Base-by-base conservation (phyloP, 768 basidiomycete genomes). In the Candolleomyces eurysporus region DNA sequence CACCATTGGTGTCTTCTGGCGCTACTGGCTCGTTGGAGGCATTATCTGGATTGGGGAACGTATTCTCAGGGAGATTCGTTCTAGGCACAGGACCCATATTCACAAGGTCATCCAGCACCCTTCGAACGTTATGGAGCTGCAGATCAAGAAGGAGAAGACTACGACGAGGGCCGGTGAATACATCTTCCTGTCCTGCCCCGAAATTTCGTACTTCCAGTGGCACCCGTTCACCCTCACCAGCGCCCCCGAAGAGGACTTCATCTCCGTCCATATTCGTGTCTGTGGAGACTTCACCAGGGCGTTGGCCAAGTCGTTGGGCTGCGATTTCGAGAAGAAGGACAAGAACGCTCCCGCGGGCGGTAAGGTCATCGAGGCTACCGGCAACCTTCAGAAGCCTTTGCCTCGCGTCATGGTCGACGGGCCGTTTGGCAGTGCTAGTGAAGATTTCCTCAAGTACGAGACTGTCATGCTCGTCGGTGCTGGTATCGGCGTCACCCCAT, bases 331-430 rank as follows among this genome's bases (percentile, higher is more conserved):
- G 63, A 82, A 82, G 65, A 76, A 76, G 57, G 78, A 77, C 50
- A 80, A 80, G 61, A 80, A 79, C 61, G 79, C 77, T 36, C 36
- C 36, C 57, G 79, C 75, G 21, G 85, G 84, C 7, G 85, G 87
- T 50, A 84, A 81, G 72, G 84, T 90, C 48, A 74, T 93, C 21
- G 84, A 83, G 17, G 84, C 84, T 32, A 75, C 74, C 49, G 70
- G 78, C 17, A 83, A 83, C 70, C 84, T 93, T 59, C 89, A 88
- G 71, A 82, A 87, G 42, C 79, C 88, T 7, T 82, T 98, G 4
- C 96, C 96, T 10, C 87, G 96, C 61, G 81, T 98, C 68, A 97
- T 97, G 95, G 85, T 98, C 54, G 96, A 98, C 68, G 96, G 95
- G 16, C 96, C 96, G 5, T 98, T 97, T 70, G 96, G 96, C 14